Conservation (phyloP, 345 rosid species). For the Barbarea vulgaris region DNA sequence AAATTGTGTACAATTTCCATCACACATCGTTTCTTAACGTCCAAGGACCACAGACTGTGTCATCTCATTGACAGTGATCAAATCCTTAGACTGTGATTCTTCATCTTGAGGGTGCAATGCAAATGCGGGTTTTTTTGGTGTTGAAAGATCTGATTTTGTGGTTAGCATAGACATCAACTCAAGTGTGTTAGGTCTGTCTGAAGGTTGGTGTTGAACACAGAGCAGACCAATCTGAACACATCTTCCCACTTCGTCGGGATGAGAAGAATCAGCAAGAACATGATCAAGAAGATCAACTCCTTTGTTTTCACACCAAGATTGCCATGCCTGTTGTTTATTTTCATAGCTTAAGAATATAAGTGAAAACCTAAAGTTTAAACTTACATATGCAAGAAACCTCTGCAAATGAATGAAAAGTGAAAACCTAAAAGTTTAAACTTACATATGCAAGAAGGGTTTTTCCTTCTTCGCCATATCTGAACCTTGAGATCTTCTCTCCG, state of each 20-base stretch:
- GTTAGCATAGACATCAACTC: background rate
- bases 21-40: background rate
- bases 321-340: background rate
- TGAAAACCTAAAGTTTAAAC: background rate
- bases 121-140: background rate
- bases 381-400: slow-evolving; percentile 40
- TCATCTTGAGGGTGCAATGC: background rate
- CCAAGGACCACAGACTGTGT: slow-evolving; percentile 5
- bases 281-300: background rate
- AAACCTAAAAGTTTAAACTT: slow-evolving; percentile 11
- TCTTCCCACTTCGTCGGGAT: background rate
- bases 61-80: background rate
- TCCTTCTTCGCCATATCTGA: slow-evolving; percentile 19
- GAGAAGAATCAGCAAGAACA: background rate
- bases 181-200: background rate
- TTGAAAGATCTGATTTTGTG: background rate
- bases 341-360: background rate
- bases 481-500: slow-evolving; percentile 30
- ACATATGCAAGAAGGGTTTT: slow-evolving; percentile 34
- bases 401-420: too few species aligned
- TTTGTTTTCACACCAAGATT: slow-evolving; percentile 1
- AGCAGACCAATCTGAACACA: slow-evolving; percentile 17
- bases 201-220: slow-evolving; percentile 6
- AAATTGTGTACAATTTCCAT: too few species aligned
- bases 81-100: background rate